Evolutionary conservation across 2,329 filamentous ascomycete genomes (phyloP).

Genomic region (Hawksworthiomyces lignivorus): DNA sequence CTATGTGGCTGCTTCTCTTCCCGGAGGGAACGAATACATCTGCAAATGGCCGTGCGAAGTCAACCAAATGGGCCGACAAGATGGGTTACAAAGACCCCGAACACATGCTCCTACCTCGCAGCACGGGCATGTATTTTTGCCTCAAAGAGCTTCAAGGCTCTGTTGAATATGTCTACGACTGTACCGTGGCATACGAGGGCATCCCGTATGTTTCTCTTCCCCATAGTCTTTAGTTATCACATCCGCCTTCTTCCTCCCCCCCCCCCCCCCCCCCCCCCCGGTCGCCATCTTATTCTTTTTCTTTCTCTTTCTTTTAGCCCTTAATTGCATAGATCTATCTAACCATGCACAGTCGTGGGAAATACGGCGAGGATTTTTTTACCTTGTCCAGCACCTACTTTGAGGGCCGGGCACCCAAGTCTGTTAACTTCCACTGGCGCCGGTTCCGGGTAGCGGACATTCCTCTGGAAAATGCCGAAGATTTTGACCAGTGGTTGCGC

Average conservation of each 20-base stretch:
- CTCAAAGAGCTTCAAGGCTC: slow-evolving; percentile 66
- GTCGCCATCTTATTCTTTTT: not conserved
- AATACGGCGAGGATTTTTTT: slow-evolving; percentile 87
- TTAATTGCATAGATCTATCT: slow-evolving; percentile 12
- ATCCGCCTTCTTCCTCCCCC: no score
- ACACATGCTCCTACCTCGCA: slow-evolving; percentile 69
- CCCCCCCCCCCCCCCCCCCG: no score
- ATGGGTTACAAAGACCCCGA: slow-evolving; percentile 62
- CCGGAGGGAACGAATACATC: slow-evolving; percentile 83
- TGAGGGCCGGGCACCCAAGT: slow-evolving; percentile 81
- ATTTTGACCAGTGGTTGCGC: slow-evolving; percentile 78
- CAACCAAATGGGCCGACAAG: slow-evolving; percentile 69
- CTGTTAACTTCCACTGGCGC: slow-evolving; percentile 95
- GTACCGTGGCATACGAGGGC: slow-evolving; percentile 92
- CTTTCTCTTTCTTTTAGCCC: not conserved
- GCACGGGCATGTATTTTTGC: slow-evolving; percentile 74
- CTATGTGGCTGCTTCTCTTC: slow-evolving; percentile 87
- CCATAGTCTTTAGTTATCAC: not conserved
- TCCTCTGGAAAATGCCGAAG: slow-evolving; percentile 63
- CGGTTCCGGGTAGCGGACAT: slow-evolving; percentile 75
- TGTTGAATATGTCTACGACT: slow-evolving; percentile 82
- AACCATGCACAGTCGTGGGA: slow-evolving; percentile 49
- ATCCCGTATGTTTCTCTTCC: slow-evolving; percentile 60
- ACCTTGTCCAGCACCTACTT: slow-evolving; percentile 82
- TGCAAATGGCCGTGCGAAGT: slow-evolving; percentile 60